These are phyloP conservation scores for Microthyrium microscopicum DNA, from an alignment of 2,329 filamentous ascomycete species.

Conservation along the genomic window DNA sequence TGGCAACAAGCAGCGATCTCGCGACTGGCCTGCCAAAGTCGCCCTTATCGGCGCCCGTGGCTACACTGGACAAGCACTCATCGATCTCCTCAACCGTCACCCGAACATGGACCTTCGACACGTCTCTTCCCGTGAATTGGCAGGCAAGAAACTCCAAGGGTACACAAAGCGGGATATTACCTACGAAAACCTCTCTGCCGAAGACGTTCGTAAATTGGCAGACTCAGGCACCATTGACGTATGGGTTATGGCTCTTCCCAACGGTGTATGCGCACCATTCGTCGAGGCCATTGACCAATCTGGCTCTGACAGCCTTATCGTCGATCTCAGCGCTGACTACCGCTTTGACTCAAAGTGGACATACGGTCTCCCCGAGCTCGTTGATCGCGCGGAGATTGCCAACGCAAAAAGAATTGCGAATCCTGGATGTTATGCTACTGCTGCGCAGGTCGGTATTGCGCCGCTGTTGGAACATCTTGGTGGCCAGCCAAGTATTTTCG, in stretches of 20 bases:
- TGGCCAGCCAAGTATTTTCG: conserved; percentile 69
- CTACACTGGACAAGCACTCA: conserved; percentile 84
- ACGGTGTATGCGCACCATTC: conserved; percentile 85
- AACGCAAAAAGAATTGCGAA: conserved; percentile 72
- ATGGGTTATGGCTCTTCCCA: conserved; percentile 96
- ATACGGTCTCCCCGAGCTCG: conserved; percentile 78
- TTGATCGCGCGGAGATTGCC: conserved; percentile 59
- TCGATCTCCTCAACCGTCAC: conserved; percentile 73
- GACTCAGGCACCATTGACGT: conserved; percentile 74
- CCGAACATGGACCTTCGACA: conserved; percentile 79
- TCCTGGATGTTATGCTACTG: conserved; percentile 91
- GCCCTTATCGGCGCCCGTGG: conserved; percentile 83
- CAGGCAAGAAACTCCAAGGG: conserved; percentile 69
- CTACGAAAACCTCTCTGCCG: conserved; percentile 77
- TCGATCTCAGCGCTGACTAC: conserved; percentile 95
- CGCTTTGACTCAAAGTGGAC: conserved; percentile 76
- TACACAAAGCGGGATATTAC: conserved; percentile 84
- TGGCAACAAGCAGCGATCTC: conserved; percentile 75
- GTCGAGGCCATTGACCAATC: conserved; percentile 72
- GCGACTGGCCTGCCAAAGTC: conserved; percentile 59
- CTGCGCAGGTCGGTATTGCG: conserved; percentile 74
- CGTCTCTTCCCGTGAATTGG: conserved; percentile 85
- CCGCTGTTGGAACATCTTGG: conserved; percentile 65
- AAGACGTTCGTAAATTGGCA: conserved; percentile 75
- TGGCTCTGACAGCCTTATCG: conserved; percentile 55